Conservation (phyloP, 306 rosid genomes). For the Carpinus fangiana region DNA sequence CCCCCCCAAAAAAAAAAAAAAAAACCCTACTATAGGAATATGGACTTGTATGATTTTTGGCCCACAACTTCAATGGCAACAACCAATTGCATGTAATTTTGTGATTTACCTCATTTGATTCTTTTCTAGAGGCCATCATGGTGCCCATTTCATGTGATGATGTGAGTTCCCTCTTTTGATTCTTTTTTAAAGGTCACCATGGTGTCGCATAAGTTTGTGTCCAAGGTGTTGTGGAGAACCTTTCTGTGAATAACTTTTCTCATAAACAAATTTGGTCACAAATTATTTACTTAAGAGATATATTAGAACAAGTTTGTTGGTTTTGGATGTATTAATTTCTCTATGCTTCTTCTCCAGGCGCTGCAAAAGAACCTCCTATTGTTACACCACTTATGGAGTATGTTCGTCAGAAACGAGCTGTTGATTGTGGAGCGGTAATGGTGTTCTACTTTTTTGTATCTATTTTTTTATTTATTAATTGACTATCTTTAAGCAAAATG, state of each 20-base stretch:
- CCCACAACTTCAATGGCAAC: conserved; percentile 7
- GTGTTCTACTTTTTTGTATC: not conserved
- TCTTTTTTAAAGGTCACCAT: not conserved
- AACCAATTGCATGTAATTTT: not conserved
- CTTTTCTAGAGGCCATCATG: not conserved
- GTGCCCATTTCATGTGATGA: not conserved
- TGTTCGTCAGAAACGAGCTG: conserved; percentile 76
- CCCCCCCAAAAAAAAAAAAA: too few species aligned
- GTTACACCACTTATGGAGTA: conserved; percentile 94
- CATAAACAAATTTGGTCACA: not conserved
- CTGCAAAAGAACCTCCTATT: conserved; percentile 67
- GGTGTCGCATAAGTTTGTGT: conserved; percentile 15
- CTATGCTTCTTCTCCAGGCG: conserved; percentile 50
- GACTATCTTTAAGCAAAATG: not conserved
- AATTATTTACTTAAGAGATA: conserved; percentile 9
- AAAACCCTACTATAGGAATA: not conserved
- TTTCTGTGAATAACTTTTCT: not conserved
- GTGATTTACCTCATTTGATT: not conserved
- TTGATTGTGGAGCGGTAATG: conserved; percentile 64
- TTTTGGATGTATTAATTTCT: conserved; percentile 8
- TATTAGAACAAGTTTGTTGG: conserved; percentile 10
- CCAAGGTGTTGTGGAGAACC: conserved; percentile 3
- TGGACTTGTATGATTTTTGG: not conserved
- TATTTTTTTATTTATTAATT: not conserved
- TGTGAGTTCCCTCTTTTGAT: not conserved